Evolutionary conservation across 257 asterid genomes (phyloP).

Genomic region (Mitragyna speciosa): DNA sequence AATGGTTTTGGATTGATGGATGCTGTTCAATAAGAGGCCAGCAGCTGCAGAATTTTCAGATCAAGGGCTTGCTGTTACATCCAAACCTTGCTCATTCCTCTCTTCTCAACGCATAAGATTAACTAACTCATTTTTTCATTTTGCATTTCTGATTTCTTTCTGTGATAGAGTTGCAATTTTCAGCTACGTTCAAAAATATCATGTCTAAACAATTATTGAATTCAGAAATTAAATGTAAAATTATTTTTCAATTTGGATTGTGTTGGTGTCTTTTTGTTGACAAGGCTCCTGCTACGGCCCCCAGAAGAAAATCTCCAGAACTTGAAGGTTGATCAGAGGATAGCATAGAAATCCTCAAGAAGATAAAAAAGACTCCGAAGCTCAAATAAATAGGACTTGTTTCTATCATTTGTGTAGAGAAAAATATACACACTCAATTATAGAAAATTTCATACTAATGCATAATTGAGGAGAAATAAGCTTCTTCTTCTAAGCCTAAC

Average conservation of each 20-base stretch:
- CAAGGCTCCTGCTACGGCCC: not conserved
- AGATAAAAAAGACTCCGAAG: not conserved
- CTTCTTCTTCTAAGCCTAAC: too few species aligned
- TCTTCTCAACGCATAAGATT: not conserved
- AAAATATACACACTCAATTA: not conserved
- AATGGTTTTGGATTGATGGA: slow-evolving; percentile 73
- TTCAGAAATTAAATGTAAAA: not conserved
- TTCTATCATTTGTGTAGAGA: not conserved
- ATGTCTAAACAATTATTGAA: not conserved
- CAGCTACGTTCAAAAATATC: not conserved
- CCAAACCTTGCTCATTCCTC: slow-evolving; percentile 50
- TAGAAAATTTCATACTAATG: not conserved
- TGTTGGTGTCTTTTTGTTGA: not conserved
- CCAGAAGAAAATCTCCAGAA: not conserved
- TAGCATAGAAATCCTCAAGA: not conserved
- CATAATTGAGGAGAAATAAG: too few species aligned
- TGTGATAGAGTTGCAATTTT: not conserved
- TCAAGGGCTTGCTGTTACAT: slow-evolving; percentile 61
- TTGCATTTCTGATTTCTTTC: not conserved
- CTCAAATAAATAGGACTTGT: not conserved
- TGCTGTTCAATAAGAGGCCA: slow-evolving; percentile 35
- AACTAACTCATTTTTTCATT: too few species aligned
- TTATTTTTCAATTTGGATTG: not conserved
- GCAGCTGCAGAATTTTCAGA: slow-evolving; percentile 35
- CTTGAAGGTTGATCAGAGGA: not conserved